Base-by-base conservation (phyloP, 257 asterid genomes). In the Euphrasia confusa region DNA sequence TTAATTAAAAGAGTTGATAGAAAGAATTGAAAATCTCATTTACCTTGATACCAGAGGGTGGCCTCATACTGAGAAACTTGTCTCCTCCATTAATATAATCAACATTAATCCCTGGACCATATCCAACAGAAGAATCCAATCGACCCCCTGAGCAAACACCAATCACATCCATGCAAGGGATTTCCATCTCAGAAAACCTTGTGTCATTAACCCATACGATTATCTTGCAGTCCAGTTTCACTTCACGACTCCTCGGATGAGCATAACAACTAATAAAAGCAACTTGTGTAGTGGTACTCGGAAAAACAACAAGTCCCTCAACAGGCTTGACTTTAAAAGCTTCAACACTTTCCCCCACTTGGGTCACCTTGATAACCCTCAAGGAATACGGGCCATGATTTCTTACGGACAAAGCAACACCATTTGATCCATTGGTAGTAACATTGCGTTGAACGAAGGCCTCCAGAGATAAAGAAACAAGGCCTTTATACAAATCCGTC, bases 241-340 rank as follows among this genome's bases (percentile, higher is more conserved):
- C 70, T 60, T 68, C 76, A 37, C 65, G 47, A 60, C 48, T 60
- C 56, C 73, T 73, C 56, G 59, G n/a, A 53, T 63, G 72, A 66
- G 75, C 68, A 62, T 58, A 79, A 45, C 61, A 81, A 45, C 61
- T 64, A 26, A 81, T 65, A 58, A 79, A 65, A 70, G 94, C 95
- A 8, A 81, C 88, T 65, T 72, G 94, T 12, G 92, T 86, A 15
- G 55, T 50, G 54, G 87, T 61, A 11, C 61, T 17, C 3, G 95
- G 95, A 49, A 81, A 87, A 65, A 87, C 80, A 40, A 84, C 27
- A 18, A 87, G 81, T 37, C 96, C 89, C 68, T 85, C 85, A 35
- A 73, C 30, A 35, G 76, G 79, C 72, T 77, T 84, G 58, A 79
- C 61, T 49, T 45, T 75, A 44, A 87, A 82, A 68, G 18, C 64